These are phyloP conservation scores for Coemansia sp. DNA, from an alignment of 192 early-diverging fungal species.

Conservation along the genomic window DNA sequence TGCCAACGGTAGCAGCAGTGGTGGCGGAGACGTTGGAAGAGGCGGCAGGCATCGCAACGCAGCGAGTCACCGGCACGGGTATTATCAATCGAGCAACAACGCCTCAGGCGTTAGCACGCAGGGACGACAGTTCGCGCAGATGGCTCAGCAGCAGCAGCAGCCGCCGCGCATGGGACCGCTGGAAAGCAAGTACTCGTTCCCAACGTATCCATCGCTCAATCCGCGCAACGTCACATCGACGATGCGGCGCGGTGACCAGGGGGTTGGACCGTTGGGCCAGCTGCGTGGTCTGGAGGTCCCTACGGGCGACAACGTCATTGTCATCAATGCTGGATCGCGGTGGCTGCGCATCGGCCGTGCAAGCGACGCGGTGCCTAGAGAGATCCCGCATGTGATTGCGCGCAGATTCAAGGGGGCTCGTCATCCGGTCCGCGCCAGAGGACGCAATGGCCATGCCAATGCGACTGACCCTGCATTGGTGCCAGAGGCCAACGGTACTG, in stretches of 20 bases:
- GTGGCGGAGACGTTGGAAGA: background rate
- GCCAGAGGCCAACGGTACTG: constrained; percentile 3
- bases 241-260: constrained; percentile 29
- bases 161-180: constrained; percentile 12
- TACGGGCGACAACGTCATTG: constrained; percentile 66
- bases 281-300: constrained; percentile 19
- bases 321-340: constrained; percentile 86
- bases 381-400: constrained; percentile 79
- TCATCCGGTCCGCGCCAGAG: background rate
- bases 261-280: constrained; percentile 13
- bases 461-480: background rate
- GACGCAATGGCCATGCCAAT: background rate
- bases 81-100: background rate
- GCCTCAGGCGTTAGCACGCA: background rate
- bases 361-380: constrained; percentile 75
- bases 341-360: constrained; percentile 80
- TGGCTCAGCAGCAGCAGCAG: too few species aligned
- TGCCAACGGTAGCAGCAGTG: constrained; percentile 4
- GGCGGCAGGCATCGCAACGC: constrained; percentile 5
- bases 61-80: background rate
- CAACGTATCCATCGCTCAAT: constrained; percentile 28
- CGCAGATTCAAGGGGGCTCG: constrained; percentile 50
- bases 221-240: constrained; percentile 37
- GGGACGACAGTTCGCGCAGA: background rate
- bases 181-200: constrained; percentile 53